Evolutionary conservation across 768 basidiomycete genomes (phyloP).

Genomic region (Phanerochaete sordida): DNA sequence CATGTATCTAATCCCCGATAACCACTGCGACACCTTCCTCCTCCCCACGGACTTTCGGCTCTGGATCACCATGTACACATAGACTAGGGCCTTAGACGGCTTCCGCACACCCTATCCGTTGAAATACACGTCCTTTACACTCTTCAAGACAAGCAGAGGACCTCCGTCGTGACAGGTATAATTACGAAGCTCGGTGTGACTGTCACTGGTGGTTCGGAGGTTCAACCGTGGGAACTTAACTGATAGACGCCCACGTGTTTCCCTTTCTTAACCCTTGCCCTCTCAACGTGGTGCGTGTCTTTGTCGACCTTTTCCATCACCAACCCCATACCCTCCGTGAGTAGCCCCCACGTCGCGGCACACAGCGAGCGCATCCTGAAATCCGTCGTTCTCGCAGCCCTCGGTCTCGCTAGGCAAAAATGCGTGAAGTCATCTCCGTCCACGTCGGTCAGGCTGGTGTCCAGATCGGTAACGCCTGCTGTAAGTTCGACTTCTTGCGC

Average conservation of each 20-base stretch:
- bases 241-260: conserved; percentile 24
- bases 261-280: conserved; percentile 40
- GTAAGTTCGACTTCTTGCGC: conserved; percentile 51
- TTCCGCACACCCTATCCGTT: neutral
- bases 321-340: conserved; percentile 24
- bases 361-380: neutral
- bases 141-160: no score
- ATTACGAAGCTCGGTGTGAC: neutral
- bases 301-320: conserved; percentile 27
- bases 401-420: conserved; percentile 34
- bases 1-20: no score
- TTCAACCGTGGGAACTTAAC: conserved; percentile 7
- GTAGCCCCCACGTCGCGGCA: conserved; percentile 3
- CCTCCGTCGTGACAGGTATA: neutral
- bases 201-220: neutral
- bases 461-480: conserved; percentile 98
- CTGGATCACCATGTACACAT: neutral
- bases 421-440: conserved; percentile 97
- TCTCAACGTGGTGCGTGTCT: conserved; percentile 27
- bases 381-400: neutral
- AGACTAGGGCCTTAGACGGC: neutral
- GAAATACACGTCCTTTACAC: no score
- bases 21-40: neutral
- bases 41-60: neutral
- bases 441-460: conserved; percentile 99